These are phyloP conservation scores for Cutaneotrichosporon spelunceum DNA, from an alignment of 1,284 basidiomycete genomes.

Conservation along the genomic window DNA sequence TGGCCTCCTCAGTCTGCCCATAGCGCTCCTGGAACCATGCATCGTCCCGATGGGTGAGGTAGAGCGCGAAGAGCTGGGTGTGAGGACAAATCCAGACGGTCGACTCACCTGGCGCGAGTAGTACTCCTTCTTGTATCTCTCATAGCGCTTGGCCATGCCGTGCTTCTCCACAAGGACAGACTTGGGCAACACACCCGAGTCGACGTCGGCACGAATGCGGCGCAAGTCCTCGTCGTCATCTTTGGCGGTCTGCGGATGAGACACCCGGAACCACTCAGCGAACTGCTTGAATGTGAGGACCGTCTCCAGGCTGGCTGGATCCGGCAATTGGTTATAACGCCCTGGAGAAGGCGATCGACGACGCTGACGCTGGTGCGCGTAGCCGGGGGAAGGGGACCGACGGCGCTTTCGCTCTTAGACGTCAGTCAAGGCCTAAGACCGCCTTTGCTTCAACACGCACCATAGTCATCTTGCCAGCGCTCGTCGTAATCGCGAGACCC, in stretches of 20 bases:
- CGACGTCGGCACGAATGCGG: constrained; percentile 29
- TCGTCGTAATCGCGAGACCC: constrained; percentile 20
- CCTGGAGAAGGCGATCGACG: constrained; percentile 34
- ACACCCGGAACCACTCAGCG: constrained; percentile 83
- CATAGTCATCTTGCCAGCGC: constrained; percentile 43
- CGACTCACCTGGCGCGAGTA: constrained; percentile 71
- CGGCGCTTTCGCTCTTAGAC: constrained; percentile 65
- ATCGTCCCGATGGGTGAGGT: constrained; percentile 82
- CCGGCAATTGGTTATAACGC: constrained; percentile 43
- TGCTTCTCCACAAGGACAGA: constrained; percentile 64
- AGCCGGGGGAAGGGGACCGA: constrained; percentile 79
- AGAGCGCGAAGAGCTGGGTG: constrained; percentile 69
- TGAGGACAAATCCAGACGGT: constrained; percentile 11
- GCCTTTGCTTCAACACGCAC: constrained; percentile 23
- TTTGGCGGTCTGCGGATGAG: constrained; percentile 67
- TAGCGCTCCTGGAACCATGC: constrained; percentile 96
- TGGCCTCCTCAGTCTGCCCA: constrained; percentile 66
- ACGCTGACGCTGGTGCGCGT: constrained; percentile 48
- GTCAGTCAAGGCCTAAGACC: not conserved
- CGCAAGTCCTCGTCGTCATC: constrained; percentile 41
- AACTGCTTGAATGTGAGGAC: constrained; percentile 77
- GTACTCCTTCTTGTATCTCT: constrained; percentile 88
- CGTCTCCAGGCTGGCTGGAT: constrained; percentile 78
- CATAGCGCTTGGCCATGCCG: constrained; percentile 61
- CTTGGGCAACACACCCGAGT: constrained; percentile 29